A percentile compares a stretch with the other conserved stretches of the same genome.
Evolutionary conservation across 129 eudicot genomes (phyloP).

Genomic region (Mikania micrantha): DNA sequence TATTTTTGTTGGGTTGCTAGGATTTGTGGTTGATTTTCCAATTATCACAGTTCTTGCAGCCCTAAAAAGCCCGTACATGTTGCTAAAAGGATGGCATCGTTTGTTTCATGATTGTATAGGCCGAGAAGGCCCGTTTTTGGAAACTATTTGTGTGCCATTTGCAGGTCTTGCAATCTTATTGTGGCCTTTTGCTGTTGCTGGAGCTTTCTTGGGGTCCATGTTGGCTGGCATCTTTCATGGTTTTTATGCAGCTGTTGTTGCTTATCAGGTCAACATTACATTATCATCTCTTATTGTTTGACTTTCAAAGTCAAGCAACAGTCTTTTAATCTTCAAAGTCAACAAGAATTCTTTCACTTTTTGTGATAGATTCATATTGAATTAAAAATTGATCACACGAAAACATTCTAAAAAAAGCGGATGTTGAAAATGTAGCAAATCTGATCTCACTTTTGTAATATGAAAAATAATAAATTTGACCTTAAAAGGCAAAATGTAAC

Average conservation of each 20-base stretch:
- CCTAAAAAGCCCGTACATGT: constrained; percentile 79
- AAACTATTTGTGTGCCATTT: constrained; percentile 85
- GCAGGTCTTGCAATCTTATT: constrained; percentile 90
- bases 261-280: constrained; percentile 54
- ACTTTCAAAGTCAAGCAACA: constrained; percentile 7
- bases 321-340: background rate
- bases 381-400: background rate
- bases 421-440: background rate
- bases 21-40: constrained; percentile 54
- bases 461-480: background rate
- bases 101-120: constrained; percentile 90
- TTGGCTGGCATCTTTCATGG: constrained; percentile 70
- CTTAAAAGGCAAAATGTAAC: constrained; percentile 5
- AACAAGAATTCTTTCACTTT: background rate
- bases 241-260: constrained; percentile 75
- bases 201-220: constrained; percentile 76
- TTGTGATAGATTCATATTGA: background rate
- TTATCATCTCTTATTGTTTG: background rate
- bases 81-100: constrained; percentile 87
- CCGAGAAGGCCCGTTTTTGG: constrained; percentile 94
- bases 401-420: background rate
- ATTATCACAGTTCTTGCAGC: constrained; percentile 66
- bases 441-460: background rate
- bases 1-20: constrained; percentile 51
- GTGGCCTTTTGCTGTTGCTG: constrained; percentile 92